Evolutionary conservation across 495 filamentous ascomycete species (phyloP).

Genomic region (Lichenothelia convexa): DNA sequence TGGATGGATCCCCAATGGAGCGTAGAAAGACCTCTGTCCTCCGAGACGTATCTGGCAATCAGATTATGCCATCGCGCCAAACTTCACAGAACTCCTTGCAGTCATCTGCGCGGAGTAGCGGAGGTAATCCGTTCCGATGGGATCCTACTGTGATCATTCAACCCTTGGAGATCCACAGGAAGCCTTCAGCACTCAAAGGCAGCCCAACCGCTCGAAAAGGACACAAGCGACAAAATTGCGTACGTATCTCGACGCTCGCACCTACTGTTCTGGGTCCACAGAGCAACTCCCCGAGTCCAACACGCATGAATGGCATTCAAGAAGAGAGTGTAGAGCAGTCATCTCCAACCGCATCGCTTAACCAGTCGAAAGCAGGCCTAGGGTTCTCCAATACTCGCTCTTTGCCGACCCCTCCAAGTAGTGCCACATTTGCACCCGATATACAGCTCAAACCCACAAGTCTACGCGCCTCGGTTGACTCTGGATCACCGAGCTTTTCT

Average conservation of each 20-base stretch:
- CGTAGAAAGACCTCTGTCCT: conserved; percentile 5
- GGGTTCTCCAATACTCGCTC: conserved; percentile 8
- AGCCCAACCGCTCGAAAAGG: conserved; percentile 12
- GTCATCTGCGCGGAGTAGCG: conserved; percentile 7
- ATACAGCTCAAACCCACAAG: conserved; percentile 10
- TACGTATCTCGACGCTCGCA: conserved; percentile 13
- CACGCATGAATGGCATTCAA: conserved; percentile 14
- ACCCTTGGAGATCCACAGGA: conserved; percentile 5
- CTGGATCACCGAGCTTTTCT: conserved; percentile 16
- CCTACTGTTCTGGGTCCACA: conserved; percentile 18
- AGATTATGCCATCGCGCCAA: conserved; percentile 5
- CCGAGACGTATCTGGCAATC: conserved; percentile 9
- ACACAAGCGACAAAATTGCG: conserved; percentile 14
- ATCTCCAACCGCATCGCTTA: conserved; percentile 1
- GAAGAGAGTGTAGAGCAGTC: conserved; percentile 10
- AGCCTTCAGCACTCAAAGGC: conserved; percentile 15
- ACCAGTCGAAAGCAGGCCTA: conserved; percentile 5
- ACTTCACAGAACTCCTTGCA: conserved; percentile 5
- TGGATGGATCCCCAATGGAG: conserved; percentile 12
- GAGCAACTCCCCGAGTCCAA: conserved; percentile 14
- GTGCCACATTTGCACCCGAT: conserved; percentile 12
- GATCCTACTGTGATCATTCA: too few relatives aligned
- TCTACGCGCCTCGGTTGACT: conserved; percentile 14
- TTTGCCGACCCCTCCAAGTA: conserved; percentile 11
- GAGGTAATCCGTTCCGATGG: conserved; percentile 15